phyloP scores from a whole-genome alignment of 345 rosid species.

The Hypericum perforatum region DNA sequence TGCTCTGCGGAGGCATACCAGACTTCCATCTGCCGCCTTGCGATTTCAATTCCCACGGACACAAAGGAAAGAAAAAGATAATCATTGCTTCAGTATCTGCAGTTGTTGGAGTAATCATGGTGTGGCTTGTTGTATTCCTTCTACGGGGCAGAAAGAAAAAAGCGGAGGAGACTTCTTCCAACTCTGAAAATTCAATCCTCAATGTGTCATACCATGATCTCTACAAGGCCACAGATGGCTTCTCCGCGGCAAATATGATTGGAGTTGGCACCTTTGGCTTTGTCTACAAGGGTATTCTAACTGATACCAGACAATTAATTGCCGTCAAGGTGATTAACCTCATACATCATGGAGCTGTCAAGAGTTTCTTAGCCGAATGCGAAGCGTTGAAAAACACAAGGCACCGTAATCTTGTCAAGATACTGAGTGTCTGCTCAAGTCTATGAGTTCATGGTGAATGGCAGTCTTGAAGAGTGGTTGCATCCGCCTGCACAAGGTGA shows the following conservation, averaged over 20 bases:
- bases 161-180: neutral
- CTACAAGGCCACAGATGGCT: slow-evolving; percentile 17
- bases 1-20: slow-evolving; percentile 13
- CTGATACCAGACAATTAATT: neutral
- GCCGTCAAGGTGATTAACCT: slow-evolving; percentile 25
- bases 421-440: slow-evolving; percentile 21
- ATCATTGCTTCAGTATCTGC: no score
- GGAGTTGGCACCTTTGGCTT: slow-evolving; percentile 20
- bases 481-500: neutral
- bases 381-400: slow-evolving; percentile 15
- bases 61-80: no score
- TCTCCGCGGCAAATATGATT: slow-evolving; percentile 15
- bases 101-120: neutral
- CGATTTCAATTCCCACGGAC: neutral
- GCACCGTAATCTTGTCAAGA: slow-evolving; percentile 21
- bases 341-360: slow-evolving; percentile 10
- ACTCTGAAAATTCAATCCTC: neutral
- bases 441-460: slow-evolving; percentile 10
- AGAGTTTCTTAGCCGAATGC: slow-evolving; percentile 24
- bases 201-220: slow-evolving; percentile 17
- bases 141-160: slow-evolving; percentile 4
- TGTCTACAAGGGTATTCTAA: slow-evolving; percentile 21
- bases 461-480: slow-evolving; percentile 7
- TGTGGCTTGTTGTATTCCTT: neutral
- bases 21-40: neutral